phyloP scores from a whole-genome alignment of 192 early-diverging fungal genomes.

The Backusella tuberculispora region DNA sequence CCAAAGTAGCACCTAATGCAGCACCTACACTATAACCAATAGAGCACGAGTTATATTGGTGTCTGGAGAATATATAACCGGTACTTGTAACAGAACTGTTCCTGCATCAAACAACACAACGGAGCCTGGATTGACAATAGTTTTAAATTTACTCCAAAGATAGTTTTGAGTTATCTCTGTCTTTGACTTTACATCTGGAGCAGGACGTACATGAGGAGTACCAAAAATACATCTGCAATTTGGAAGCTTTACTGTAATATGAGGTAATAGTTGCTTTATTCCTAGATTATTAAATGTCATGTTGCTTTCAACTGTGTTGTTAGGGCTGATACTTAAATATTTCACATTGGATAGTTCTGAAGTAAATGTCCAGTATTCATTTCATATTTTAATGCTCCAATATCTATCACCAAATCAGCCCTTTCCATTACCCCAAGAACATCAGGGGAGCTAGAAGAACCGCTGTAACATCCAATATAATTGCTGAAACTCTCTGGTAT shows the following conservation, averaged over 20 bases:
- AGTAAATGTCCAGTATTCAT: conserved; percentile 54
- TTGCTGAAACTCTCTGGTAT: conserved; percentile 34
- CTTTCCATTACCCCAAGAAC: conserved; percentile 38
- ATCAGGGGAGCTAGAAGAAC: conserved; percentile 22
- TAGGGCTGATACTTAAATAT: conserved; percentile 42
- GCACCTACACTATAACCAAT: conserved; percentile 45
- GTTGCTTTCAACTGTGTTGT: conserved; percentile 31
- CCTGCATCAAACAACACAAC: conserved; percentile 47
- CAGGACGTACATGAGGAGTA: background rate
- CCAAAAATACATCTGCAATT: background rate
- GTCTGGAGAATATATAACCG: conserved; percentile 38
- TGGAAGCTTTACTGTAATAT: conserved; percentile 12
- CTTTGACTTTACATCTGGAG: background rate
- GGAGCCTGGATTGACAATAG: conserved; percentile 26
- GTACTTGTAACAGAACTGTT: conserved; percentile 42
- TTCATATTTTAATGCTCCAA: conserved; percentile 47
- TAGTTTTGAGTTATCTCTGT: conserved; percentile 42
- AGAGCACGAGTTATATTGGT: conserved; percentile 43
- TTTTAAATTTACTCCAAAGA: conserved; percentile 46
- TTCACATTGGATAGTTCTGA: conserved; percentile 28
- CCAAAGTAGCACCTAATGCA: conserved; percentile 45
- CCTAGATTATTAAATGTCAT: conserved; percentile 41
- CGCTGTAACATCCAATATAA: conserved; percentile 33
- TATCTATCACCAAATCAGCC: conserved; percentile 44
- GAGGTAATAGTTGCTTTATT: conserved; percentile 35